A percentile compares a stretch with the other conserved stretches of the same genome.
phyloP scores from a whole-genome alignment of 352 stramenopile genomes.

The Globisporangium recalcitrans region DNA sequence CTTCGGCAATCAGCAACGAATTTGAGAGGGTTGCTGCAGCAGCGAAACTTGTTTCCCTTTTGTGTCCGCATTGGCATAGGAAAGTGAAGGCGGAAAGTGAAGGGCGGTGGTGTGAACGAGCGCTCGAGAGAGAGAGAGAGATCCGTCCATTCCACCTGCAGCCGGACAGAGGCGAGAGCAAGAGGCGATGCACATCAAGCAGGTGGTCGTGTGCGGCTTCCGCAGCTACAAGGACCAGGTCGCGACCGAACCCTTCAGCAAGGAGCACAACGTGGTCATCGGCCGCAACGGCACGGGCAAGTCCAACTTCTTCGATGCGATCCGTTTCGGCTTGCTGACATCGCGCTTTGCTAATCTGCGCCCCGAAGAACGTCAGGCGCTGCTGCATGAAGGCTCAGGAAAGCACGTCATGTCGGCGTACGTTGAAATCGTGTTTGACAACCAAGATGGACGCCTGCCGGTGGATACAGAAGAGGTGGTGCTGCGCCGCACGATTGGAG shows the following conservation, averaged over 20 bases:
- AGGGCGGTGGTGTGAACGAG: background rate
- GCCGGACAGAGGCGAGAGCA: background rate
- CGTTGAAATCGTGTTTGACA: constrained; percentile 99
- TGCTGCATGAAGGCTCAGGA: constrained; percentile 95
- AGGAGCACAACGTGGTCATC: constrained; percentile 96
- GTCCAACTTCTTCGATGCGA: constrained; percentile 99
- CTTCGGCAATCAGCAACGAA: constrained; percentile 14
- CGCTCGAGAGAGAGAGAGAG: background rate
- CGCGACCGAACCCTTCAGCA: constrained; percentile 89
- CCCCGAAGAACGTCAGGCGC: constrained; percentile 87
- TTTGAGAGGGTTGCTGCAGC: constrained; percentile 15
- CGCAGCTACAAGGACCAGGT: constrained; percentile 92
- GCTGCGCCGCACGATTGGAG: constrained; percentile 96
- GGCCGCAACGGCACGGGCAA: constrained; percentile 97
- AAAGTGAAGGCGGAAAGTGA: background rate
- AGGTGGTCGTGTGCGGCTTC: constrained; percentile 94
- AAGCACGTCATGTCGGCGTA: constrained; percentile 96
- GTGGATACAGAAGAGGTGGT: constrained; percentile 92
- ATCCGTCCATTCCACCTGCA: background rate
- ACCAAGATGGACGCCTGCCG: constrained; percentile 93
- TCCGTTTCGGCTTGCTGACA: constrained; percentile 97
- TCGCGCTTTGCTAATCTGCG: constrained; percentile 90
- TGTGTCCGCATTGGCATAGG: background rate
- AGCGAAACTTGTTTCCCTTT: background rate
- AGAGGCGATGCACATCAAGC: constrained; percentile 93